Evolutionary conservation across 257 asterid species (phyloP).

Genomic region (Orobanche coerulescens): DNA sequence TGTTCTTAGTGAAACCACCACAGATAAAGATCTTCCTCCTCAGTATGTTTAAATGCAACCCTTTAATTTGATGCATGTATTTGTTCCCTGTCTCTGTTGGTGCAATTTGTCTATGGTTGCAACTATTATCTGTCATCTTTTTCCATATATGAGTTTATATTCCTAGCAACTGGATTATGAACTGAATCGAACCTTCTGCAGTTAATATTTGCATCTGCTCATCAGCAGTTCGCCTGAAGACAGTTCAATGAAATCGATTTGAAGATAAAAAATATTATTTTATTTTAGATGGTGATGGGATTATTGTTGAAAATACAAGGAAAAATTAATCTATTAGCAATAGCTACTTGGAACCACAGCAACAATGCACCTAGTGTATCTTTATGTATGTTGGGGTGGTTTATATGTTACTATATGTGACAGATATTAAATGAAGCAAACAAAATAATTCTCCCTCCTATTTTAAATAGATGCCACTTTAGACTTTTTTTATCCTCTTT

Average conservation of each 20-base stretch:
- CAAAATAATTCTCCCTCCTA: too few relatives aligned
- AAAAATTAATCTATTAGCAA: not conserved
- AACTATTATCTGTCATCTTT: not conserved
- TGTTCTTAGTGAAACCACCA: constrained; percentile 73
- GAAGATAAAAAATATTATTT: not conserved
- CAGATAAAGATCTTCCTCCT: constrained; percentile 89
- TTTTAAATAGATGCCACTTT: too few relatives aligned
- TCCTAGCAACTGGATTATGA: not conserved
- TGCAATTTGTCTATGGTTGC: not conserved
- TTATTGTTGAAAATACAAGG: not conserved
- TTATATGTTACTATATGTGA: not conserved
- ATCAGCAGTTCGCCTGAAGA: not conserved
- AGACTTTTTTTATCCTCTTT: too few relatives aligned
- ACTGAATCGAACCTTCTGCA: constrained; percentile 9
- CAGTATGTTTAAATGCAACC: constrained; percentile 42
- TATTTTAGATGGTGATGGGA: not conserved
- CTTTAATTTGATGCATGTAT: constrained; percentile 11
- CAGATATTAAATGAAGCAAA: not conserved
- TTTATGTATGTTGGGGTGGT: not conserved
- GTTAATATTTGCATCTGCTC: constrained; percentile 1
- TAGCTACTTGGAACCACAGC: not conserved
- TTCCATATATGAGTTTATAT: constrained; percentile 10
- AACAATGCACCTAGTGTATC: not conserved
- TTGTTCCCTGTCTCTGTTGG: constrained; percentile 11
- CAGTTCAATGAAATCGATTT: not conserved